Base-by-base conservation (phyloP, 1,139 yeast genomes). In the Kodamaea arcana region DNA sequence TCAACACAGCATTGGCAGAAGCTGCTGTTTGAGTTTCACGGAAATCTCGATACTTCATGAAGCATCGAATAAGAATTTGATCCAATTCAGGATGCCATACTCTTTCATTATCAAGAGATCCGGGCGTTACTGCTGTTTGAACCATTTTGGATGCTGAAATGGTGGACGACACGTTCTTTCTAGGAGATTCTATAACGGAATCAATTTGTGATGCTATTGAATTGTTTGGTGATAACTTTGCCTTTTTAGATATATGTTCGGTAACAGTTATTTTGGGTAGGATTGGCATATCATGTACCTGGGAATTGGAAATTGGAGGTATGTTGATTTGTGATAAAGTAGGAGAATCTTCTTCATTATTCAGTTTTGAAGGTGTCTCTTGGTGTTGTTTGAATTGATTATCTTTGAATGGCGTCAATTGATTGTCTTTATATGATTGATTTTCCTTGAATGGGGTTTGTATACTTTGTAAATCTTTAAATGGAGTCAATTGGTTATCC, bases 81-180 rank as follows among this genome's bases (percentile, higher is more conserved):
- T 68, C 74, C 25, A 69, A 50, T 17, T 60, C 62, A 0, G 58
- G 44, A 34, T 58, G 53, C 75, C 75, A 69, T 5, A 64, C 65
- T 39, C 60, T 63, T 22, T 43, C 48, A 33, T 24, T 26, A 35
- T 20, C 35, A 33, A 26, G 42, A 29, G 8, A 23, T n/a, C 6
- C 33, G 23, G 20, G 39, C 15, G 30, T 15, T 6, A 25, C 17
- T 9, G 28, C 28, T 13, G 11, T 25, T 11, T 35, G 29, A 20
- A 31, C 32, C 7, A 35, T 29, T 6, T 32, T 33, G 9, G 40
- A 29, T 5, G 34, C 32, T 2, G 39, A 23, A 3, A 36, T 17
- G 7, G 37, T 28, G 5, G 30, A 30, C 2, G 32, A 15, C 13
- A 16, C 23, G 24, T 14, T 25, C 17, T 15, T 12, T 25, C 15